These are phyloP conservation scores for Pseudocercospora musae DNA, from an alignment of 2,329 filamentous ascomycete genomes.

Conservation along the genomic window DNA sequence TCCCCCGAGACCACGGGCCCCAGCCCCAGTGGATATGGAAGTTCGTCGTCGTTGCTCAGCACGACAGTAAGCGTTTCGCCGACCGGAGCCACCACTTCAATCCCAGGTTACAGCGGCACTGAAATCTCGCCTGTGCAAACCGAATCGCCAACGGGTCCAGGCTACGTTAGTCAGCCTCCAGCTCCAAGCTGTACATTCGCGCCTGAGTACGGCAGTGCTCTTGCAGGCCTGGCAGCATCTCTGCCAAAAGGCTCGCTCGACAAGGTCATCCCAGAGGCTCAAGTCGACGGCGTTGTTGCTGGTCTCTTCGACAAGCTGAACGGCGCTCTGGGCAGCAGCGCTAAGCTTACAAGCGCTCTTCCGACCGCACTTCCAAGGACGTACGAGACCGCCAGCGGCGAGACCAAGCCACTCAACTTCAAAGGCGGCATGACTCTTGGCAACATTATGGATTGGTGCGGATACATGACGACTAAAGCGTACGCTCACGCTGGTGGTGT, in stretches of 20 bases:
- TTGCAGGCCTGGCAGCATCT: not conserved
- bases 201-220: slow-evolving; percentile 9
- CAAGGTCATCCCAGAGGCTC: slow-evolving; percentile 13
- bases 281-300: slow-evolving; percentile 9
- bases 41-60: not conserved
- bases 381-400: slow-evolving; percentile 6
- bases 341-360: not conserved
- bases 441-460: slow-evolving; percentile 20
- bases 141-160: slow-evolving; percentile 5
- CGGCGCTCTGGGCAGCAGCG: not conserved
- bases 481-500: slow-evolving; percentile 12
- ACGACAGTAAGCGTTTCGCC: slow-evolving; percentile 3
- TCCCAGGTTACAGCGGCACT: slow-evolving; percentile 11
- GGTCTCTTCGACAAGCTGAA: slow-evolving; percentile 11
- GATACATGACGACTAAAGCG: slow-evolving; percentile 11
- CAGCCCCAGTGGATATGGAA: not conserved
- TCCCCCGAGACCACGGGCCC: not conserved
- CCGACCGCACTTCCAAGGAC: slow-evolving; percentile 4
- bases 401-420: slow-evolving; percentile 3
- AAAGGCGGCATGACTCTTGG: slow-evolving; percentile 16
- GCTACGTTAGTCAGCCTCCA: slow-evolving; percentile 10
- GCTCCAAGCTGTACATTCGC: slow-evolving; percentile 11
- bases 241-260: slow-evolving; percentile 10
- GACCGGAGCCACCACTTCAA: slow-evolving; percentile 3
- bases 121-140: slow-evolving; percentile 8